Percentiles rank a stretch among this genome's conserved stretches.
phyloP scores from a whole-genome alignment of 2,329 filamentous ascomycete species.

The Calonectria multiphialidica region DNA sequence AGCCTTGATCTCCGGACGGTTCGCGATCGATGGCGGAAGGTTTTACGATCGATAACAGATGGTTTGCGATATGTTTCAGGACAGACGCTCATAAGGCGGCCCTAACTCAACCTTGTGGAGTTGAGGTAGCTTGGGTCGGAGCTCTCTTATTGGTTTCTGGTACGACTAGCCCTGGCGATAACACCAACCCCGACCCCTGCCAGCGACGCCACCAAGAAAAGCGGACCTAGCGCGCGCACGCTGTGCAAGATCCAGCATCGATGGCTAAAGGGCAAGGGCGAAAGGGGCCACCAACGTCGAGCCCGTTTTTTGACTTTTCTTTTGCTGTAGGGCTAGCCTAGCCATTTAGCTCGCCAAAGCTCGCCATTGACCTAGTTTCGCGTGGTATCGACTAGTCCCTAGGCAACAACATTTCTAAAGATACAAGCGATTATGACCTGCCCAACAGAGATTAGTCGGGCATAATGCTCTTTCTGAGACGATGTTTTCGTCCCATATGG shows the following conservation, averaged over 20 bases:
- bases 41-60: constrained; percentile 27
- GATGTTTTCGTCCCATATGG: background rate
- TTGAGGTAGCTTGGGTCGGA: background rate
- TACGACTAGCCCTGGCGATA: background rate
- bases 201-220: background rate
- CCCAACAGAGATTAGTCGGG: constrained; percentile 18
- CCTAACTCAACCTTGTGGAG: constrained; percentile 11
- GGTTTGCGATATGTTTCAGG: constrained; percentile 28
- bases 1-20: constrained; percentile 21
- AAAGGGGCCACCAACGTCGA: background rate
- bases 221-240: constrained; percentile 3
- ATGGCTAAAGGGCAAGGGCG: background rate
- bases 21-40: constrained; percentile 22
- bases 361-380: background rate
- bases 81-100: constrained; percentile 17
- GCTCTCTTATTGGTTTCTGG: constrained; percentile 3
- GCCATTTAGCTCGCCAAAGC: constrained; percentile 13
- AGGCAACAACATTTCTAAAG: background rate
- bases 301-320: constrained; percentile 8
- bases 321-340: constrained; percentile 1
- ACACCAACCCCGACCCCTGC: background rate
- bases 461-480: background rate
- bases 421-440: constrained; percentile 8
- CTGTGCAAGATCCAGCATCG: constrained; percentile 7
- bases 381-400: background rate